phyloP scores from a whole-genome alignment of 2,329 filamentous ascomycete genomes.

The Beauveria asiatica region DNA sequence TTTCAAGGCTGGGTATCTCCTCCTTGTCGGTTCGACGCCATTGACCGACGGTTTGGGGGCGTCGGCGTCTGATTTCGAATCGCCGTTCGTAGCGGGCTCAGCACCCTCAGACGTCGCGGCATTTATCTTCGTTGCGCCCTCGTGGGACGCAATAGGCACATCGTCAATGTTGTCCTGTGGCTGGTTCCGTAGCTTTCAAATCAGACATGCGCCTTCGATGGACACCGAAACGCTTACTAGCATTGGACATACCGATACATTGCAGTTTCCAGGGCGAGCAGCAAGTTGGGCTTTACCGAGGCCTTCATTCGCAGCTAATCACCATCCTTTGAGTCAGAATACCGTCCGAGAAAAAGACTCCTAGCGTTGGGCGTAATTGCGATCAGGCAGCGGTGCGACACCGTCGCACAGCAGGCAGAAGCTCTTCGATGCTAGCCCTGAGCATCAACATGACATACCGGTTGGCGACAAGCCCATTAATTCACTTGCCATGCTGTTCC shows the following conservation, averaged over 20 bases:
- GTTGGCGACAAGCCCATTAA: conserved; percentile 3
- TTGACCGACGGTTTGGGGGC: neutral
- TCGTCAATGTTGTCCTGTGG: neutral
- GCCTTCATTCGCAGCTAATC: neutral
- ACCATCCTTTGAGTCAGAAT: neutral
- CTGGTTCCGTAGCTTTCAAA: neutral
- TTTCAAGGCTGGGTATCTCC: neutral
- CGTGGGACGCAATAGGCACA: neutral
- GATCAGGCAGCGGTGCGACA: no score
- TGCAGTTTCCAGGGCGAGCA: neutral
- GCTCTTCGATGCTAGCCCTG: neutral
- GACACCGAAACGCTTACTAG: neutral
- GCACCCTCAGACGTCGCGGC: neutral
- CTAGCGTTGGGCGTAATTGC: no score
- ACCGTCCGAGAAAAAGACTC: neutral
- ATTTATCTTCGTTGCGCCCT: neutral
- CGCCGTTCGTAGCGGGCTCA: neutral
- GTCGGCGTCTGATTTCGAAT: conserved; percentile 2
- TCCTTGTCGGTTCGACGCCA: neutral
- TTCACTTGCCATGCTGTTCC: neutral
- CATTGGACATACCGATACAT: neutral
- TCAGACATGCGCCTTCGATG: neutral
- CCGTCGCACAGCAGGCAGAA: neutral
- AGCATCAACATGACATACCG: neutral
- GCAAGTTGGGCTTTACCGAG: neutral